A percentile compares a stretch with the other conserved stretches of the same genome.
Conservation (phyloP, 768 basidiomycete species). For the Auriculariales sp. region DNA sequence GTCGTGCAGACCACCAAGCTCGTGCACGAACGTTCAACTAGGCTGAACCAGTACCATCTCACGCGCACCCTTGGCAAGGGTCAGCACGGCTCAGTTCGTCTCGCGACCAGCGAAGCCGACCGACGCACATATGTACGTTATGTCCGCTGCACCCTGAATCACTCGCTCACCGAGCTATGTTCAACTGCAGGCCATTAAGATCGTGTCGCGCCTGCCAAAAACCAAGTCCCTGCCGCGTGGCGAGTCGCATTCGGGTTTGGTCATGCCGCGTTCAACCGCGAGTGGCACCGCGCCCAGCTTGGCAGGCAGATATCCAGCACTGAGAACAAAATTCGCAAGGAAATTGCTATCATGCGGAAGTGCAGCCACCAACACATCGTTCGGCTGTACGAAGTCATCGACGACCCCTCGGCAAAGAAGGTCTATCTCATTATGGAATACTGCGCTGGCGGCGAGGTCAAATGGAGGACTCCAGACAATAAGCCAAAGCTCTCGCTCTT, state of each 20-base stretch:
- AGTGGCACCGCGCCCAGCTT: constrained; percentile 35
- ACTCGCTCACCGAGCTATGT: neutral
- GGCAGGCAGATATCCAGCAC: constrained; percentile 54
- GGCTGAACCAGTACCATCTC: constrained; percentile 85
- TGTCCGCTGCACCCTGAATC: constrained; percentile 11
- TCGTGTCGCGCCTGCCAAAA: constrained; percentile 56
- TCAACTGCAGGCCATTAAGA: constrained; percentile 56
- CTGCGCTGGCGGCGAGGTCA: constrained; percentile 87
- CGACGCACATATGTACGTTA: constrained; percentile 28
- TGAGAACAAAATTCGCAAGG: constrained; percentile 75
- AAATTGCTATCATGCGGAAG: constrained; percentile 99
- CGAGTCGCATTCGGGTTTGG: constrained; percentile 4
- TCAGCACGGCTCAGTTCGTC: constrained; percentile 81
- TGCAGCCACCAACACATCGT: constrained; percentile 83
- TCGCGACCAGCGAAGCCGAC: constrained; percentile 27
- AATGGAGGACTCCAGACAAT: constrained; percentile 56
- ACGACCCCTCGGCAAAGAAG: constrained; percentile 74
- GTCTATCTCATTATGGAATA: constrained; percentile 98
- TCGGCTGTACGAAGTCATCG: constrained; percentile 83
- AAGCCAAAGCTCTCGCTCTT: constrained; percentile 68
- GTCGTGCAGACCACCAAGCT: neutral
- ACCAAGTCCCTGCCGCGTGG: constrained; percentile 48
- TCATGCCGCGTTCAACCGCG: constrained; percentile 22
- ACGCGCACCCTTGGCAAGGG: constrained; percentile 65
- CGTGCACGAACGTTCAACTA: no score